Conservation (phyloP, 305 asterid genomes). For the Caryopteris hybrid region DNA sequence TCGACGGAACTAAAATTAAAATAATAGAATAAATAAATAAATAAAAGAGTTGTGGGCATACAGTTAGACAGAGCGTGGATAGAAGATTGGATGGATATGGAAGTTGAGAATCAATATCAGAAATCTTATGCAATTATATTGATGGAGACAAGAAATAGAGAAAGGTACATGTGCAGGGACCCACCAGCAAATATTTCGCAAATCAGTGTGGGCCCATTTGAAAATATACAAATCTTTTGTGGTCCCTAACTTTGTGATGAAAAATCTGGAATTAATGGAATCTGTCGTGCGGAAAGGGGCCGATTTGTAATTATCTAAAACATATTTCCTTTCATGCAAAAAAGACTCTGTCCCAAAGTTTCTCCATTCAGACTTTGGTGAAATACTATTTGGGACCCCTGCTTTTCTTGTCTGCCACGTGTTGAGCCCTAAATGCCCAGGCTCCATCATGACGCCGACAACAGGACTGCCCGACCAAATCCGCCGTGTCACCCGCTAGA, state of each 20-base stretch:
- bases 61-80: constrained; percentile 30
- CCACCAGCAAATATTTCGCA: constrained; percentile 38
- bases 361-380: constrained; percentile 16
- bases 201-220: constrained; percentile 35
- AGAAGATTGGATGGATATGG: constrained; percentile 26
- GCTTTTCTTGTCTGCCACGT: constrained; percentile 45
- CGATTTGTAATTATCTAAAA: constrained; percentile 14
- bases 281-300: constrained; percentile 22
- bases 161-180: constrained; percentile 40
- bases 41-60: constrained; percentile 14
- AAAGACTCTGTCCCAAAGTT: constrained; percentile 23
- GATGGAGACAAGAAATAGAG: constrained; percentile 41
- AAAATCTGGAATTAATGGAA: constrained; percentile 31
- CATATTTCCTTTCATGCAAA: not conserved
- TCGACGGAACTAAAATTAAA: too few relatives aligned
- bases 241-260: constrained; percentile 32
- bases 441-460: too few relatives aligned
- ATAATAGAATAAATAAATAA: not conserved
- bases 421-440: constrained; percentile 18
- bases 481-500: too few relatives aligned
- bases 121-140: constrained; percentile 32
- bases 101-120: constrained; percentile 23
- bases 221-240: constrained; percentile 47
- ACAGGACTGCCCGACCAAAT: too few relatives aligned
- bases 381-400: constrained; percentile 32